Base-by-base conservation (phyloP, 805 yeast species). In the Saccharomyces eubayanus region DNA sequence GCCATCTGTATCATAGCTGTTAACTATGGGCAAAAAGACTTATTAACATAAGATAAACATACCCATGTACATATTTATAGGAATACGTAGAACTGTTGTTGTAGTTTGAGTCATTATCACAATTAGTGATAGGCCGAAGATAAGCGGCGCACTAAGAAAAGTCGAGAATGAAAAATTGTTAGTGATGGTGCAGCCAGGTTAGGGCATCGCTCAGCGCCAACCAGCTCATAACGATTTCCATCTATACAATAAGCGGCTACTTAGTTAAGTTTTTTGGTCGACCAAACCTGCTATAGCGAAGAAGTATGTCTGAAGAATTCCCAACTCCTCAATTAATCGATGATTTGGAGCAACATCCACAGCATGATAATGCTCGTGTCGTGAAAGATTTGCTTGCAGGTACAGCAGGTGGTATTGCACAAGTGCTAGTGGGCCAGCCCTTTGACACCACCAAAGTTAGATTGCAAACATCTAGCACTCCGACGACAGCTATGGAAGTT, bases 401-500 rank as follows among this genome's bases (percentile, higher is more conserved):
- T 16, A 92, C 97, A 27, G 78, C 86, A 62, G 97, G 98, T 54
- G 99, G 99, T 53, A 82, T 94, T 45, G 94, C 97, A 6, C 99
- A 94, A 72, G 98, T 94, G 9, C 74, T 94, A 43, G 87, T 86
- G 6, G 99, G 98, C 28, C 98, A 94, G 72, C 97, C 98, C 11
- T 91, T 91, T 64, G 98, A 90, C 69, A 88, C 96, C 10, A 88
- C 94, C 41, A 92, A 92, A 72, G 98, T 94, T 24, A 78, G 98
- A 53, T 76, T 92, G 51, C 98, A 94, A 65, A 84, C 95, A 3
- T 89, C 94, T 2, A 82, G 82, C 50, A 90, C 94, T 1, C 84
- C 89, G 1, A 83, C 83, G 41, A 61, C 65, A 4, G 85, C 97
- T 0, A 63, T 81, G 53, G 95, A 89, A 60, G 97, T 90, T 8